phyloP scores from a whole-genome alignment of 2,329 filamentous ascomycete genomes.

The Cylindrodendrum hubeiense region DNA sequence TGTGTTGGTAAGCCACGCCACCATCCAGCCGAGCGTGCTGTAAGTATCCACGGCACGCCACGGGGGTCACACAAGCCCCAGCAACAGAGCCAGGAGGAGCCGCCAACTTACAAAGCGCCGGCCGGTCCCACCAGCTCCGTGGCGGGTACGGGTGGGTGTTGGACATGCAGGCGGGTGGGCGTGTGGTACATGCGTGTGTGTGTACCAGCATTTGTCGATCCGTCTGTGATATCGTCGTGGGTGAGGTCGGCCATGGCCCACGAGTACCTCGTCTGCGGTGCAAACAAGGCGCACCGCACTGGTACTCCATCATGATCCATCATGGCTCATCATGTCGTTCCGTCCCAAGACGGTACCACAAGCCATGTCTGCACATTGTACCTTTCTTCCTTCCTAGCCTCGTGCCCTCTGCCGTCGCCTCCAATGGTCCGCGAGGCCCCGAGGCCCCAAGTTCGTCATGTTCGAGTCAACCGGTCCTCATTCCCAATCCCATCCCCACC shows the following conservation, averaged over 20 bases:
- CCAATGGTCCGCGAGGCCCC: neutral
- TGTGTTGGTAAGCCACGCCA: neutral
- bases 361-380: neutral
- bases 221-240: conserved; percentile 28
- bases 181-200: neutral
- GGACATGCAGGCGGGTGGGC: neutral
- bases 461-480: neutral
- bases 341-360: neutral
- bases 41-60: neutral
- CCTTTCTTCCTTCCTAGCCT: neutral
- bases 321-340: neutral
- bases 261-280: neutral
- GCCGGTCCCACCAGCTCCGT: neutral
- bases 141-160: neutral
- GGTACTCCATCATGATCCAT: neutral
- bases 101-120: conserved; percentile 3
- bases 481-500: conserved; percentile 10
- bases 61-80: neutral
- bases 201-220: conserved; percentile 23
- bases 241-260: neutral
- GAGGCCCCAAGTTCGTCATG: neutral
- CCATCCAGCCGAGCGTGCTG: neutral
- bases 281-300: neutral
- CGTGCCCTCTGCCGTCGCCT: neutral
- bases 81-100: neutral